A percentile compares a stretch with the other conserved stretches of the same genome.
Conservation (phyloP, 2,329 filamentous ascomycete species). For the Pezicula carpinea region DNA sequence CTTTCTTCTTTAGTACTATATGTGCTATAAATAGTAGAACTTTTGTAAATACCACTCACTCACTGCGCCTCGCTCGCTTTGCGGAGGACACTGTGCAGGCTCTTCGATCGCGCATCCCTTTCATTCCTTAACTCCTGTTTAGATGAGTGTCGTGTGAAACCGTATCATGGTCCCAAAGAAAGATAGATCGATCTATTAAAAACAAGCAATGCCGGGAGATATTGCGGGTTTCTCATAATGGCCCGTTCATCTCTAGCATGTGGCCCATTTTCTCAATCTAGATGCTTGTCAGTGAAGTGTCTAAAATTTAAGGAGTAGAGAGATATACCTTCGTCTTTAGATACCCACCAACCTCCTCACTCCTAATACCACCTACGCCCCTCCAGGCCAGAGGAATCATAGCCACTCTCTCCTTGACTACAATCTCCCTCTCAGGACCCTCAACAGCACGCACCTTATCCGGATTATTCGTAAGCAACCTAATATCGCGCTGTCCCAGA, state of each 20-base stretch:
- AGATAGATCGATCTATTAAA: no score
- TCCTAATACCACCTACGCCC: conserved; percentile 69
- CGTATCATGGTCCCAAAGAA: no score
- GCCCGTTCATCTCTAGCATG: conserved; percentile 51
- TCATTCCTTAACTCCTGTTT: no score
- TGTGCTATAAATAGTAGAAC: no score
- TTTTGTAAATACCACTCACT: no score
- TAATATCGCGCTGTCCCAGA: conserved; percentile 72
- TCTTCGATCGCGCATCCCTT: no score
- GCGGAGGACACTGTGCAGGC: no score
- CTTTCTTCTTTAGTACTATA: no score
- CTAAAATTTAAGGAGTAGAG: neutral
- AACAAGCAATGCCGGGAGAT: no score
- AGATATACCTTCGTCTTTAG: conserved; percentile 78
- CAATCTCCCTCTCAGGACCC: conserved; percentile 80
- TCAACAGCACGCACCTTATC: conserved; percentile 95
- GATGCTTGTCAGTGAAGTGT: neutral
- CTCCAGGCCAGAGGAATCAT: conserved; percentile 97
- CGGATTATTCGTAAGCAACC: conserved; percentile 91
- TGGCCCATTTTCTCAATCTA: conserved; percentile 84
- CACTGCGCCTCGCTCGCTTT: no score
- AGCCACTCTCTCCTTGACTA: conserved; percentile 82
- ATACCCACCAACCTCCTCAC: conserved; percentile 86
- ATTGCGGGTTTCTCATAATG: neutral
- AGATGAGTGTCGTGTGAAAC: no score